Evolutionary conservation across 352 stramenopile genomes (phyloP).

Genomic region (Thalassiosira delicatula): DNA sequence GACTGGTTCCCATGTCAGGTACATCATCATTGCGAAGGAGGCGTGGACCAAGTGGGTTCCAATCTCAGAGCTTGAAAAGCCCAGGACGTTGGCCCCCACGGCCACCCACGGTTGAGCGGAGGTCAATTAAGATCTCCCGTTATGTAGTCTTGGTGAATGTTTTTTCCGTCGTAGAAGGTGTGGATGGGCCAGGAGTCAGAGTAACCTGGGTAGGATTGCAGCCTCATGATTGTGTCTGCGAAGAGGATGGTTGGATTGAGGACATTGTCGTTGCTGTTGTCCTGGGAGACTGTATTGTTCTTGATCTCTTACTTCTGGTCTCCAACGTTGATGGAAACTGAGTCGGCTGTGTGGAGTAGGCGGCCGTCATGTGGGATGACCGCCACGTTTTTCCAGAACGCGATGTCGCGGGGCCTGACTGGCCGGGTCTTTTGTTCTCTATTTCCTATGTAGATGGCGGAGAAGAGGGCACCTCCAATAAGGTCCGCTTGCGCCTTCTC

Average conservation of each 20-base stretch:
- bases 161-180: background rate
- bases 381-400: background rate
- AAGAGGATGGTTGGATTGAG: slow-evolving; percentile 19
- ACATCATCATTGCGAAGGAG: slow-evolving; percentile 17
- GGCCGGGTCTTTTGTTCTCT: slow-evolving; percentile 25
- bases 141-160: slow-evolving; percentile 6
- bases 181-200: background rate
- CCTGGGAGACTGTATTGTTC: slow-evolving; percentile 17
- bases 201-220: slow-evolving; percentile 17
- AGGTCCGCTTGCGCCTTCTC: slow-evolving; percentile 9
- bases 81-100: slow-evolving; percentile 1
- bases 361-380: slow-evolving; percentile 18
- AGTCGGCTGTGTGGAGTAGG: background rate
- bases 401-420: slow-evolving; percentile 7
- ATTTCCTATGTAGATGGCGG: slow-evolving; percentile 1
- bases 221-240: slow-evolving; percentile 2
- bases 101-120: background rate
- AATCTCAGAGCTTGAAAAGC: too few species aligned
- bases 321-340: slow-evolving; percentile 27
- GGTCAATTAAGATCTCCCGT: background rate
- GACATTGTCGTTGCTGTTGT: slow-evolving; percentile 7
- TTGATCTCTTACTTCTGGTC: slow-evolving; percentile 25
- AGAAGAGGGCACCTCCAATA: slow-evolving; percentile 25
- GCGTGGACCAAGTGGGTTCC: slow-evolving; percentile 18
- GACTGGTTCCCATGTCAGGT: slow-evolving; percentile 4